Evolutionary conservation across 306 rosid genomes (phyloP).

Genomic region (Lotus japonicus): DNA sequence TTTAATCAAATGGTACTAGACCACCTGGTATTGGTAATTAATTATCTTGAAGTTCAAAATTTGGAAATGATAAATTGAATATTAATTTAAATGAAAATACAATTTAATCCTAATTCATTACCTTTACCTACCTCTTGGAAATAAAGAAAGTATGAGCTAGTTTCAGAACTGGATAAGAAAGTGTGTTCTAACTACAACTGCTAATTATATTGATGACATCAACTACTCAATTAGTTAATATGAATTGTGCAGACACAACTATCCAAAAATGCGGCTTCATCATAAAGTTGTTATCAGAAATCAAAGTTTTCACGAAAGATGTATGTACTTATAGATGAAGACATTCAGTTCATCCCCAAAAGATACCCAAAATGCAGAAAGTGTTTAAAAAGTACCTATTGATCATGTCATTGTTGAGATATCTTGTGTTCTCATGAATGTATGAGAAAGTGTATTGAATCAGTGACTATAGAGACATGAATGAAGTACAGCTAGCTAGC

Average conservation of each 20-base stretch:
- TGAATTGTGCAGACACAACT: background rate
- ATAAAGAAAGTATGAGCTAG: constrained; percentile 8
- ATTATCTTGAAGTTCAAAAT: background rate
- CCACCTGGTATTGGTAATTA: background rate
- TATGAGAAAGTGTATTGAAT: no score
- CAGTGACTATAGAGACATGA: background rate
- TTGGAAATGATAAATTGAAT: background rate
- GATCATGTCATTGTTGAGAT: background rate
- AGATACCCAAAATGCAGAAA: background rate
- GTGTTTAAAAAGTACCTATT: background rate
- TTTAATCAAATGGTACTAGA: background rate
- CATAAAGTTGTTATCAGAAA: no score
- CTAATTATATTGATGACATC: background rate
- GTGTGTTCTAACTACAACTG: background rate
- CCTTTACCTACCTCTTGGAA: constrained; percentile 12
- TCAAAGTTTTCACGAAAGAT: background rate
- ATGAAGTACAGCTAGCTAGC: no score
- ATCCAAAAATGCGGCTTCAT: background rate
- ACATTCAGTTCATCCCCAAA: background rate
- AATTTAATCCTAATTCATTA: background rate
- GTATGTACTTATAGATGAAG: background rate
- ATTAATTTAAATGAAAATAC: background rate
- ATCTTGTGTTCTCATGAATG: background rate
- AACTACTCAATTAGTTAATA: background rate
- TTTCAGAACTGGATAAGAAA: background rate